These are phyloP conservation scores for Aegilops sharonensis DNA, from an alignment of 176 grass and related monocot species.

Conservation along the genomic window DNA sequence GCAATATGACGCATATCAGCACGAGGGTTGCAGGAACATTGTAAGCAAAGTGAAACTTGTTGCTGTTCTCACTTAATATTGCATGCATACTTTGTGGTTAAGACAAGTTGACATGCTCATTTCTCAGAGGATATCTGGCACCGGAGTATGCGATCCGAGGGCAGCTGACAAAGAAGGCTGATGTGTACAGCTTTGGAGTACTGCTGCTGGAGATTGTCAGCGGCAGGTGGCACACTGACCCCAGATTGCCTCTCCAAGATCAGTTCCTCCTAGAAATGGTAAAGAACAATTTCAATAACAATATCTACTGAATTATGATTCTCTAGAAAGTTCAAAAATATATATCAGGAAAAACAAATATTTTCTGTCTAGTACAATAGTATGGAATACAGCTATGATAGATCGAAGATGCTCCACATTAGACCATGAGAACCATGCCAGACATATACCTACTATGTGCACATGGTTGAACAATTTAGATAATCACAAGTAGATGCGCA, in stretches of 20 bases:
- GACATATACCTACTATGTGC: background rate
- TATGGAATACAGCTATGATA: background rate
- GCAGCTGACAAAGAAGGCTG: slow-evolving; percentile 58
- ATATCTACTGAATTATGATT: background rate
- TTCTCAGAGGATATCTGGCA: slow-evolving; percentile 54
- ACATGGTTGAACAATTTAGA: background rate
- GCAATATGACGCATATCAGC: slow-evolving; percentile 74
- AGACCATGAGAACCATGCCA: slow-evolving; percentile 8
- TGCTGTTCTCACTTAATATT: slow-evolving; percentile 13
- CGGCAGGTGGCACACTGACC: slow-evolving; percentile 66
- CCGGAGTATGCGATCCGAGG: slow-evolving; percentile 70
- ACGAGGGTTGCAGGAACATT: slow-evolving; percentile 90
- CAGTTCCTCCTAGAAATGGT: slow-evolving; percentile 81
- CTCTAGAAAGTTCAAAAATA: slow-evolving; percentile 9
- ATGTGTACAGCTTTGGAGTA: slow-evolving; percentile 69
- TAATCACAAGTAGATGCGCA: background rate
- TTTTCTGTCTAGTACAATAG: background rate
- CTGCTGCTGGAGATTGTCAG: slow-evolving; percentile 70
- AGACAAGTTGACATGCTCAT: background rate
- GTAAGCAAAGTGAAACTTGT: slow-evolving; percentile 39
- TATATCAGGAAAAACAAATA: background rate
- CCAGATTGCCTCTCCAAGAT: slow-evolving; percentile 53
- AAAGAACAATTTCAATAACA: background rate
- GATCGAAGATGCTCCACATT: background rate
- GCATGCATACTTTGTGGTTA: background rate